A percentile compares a stretch with the other conserved stretches of the same genome.
These are phyloP conservation scores for California macrophylla DNA, from an alignment of 441 rosid species.

Conservation along the genomic window DNA sequence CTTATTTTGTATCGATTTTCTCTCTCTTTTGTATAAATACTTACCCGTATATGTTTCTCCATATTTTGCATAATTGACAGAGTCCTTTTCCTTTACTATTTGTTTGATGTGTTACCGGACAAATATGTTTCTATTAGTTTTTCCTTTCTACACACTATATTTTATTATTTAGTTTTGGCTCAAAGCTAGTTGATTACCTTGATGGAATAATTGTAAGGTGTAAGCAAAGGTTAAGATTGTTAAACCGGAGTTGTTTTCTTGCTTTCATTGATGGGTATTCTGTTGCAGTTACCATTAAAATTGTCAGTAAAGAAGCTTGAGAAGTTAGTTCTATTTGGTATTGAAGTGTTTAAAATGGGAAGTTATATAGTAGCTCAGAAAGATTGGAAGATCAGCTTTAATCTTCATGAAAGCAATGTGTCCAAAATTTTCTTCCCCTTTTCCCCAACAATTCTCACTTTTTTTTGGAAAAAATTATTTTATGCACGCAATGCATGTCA, in stretches of 20 bases:
- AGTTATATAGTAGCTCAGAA: not conserved
- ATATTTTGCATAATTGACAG: not conserved
- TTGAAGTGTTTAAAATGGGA: not conserved
- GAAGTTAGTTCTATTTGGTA: not conserved
- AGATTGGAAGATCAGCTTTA: not conserved
- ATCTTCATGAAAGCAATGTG: not conserved
- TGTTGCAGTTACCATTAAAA: not conserved
- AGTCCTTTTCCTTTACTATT: not conserved
- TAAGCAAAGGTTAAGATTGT: not conserved
- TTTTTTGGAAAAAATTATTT: too few species aligned
- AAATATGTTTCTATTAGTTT: not conserved
- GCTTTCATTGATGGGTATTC: not conserved
- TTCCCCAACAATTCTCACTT: not conserved
- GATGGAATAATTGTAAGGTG: not conserved
- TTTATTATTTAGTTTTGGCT: not conserved
- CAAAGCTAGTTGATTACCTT: not conserved
- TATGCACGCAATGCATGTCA: not conserved
- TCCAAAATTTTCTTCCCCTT: not conserved
- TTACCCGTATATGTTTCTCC: not conserved
- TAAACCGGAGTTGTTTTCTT: not conserved
- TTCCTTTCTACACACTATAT: not conserved
- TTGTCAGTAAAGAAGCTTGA: not conserved
- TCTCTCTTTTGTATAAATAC: not conserved
- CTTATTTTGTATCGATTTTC: slow-evolving; percentile 1
- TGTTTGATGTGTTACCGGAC: not conserved